Evolutionary conservation across 345 rosid species (phyloP), one percentile per base, ranked within the genome.

Genomic region (Eucalyptus rudis): DNA sequence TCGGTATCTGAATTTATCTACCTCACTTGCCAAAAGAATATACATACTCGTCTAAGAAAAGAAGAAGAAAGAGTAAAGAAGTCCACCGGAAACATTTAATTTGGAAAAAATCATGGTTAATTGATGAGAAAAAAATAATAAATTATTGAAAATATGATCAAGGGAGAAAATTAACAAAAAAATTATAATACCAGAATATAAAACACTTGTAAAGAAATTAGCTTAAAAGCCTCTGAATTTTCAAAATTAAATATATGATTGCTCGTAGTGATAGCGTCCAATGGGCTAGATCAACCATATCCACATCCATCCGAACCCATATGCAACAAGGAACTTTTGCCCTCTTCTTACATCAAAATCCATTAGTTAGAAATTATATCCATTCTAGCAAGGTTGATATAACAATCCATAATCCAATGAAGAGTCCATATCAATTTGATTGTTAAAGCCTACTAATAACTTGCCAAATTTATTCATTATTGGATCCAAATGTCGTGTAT

Each of bases 211-310:
- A 59, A 59, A 59, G 68, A 59, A 27, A 59, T 59, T 12, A 59
- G 16, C 31, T 59, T 27, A 59, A 52, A 52, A n/a, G 10, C 76
- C 40, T n/a, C 1, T 2, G 0, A 64, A 64, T 64, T 64, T 64
- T 31, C 36, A 64, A 64, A 64, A 1, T n/a, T n/a, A n/a, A 64
- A 0, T 3, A n/a, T 64, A 64, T 7, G 36, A 64, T 64, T 2
- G 1, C 0, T 2, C 20, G 4, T 64, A 8, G 40, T 16, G 3
- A 16, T 16, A 29, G 19, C 1, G 0, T 4, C 76, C 16, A 14
- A 7, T 1, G 5, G 40, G 36, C 20, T 4, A 1, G 71, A 15
- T 31, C 19, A 6, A n/a, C 19, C 19, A 13, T 29, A 62, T 62
- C 16, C 16, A 62, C 17, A 29, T 27, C 71, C 71, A 29, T 29